A percentile compares a stretch with the other conserved stretches of the same genome.
Conservation (phyloP, 148 eudicot genomes). For the Fagopyrum homotropicum region DNA sequence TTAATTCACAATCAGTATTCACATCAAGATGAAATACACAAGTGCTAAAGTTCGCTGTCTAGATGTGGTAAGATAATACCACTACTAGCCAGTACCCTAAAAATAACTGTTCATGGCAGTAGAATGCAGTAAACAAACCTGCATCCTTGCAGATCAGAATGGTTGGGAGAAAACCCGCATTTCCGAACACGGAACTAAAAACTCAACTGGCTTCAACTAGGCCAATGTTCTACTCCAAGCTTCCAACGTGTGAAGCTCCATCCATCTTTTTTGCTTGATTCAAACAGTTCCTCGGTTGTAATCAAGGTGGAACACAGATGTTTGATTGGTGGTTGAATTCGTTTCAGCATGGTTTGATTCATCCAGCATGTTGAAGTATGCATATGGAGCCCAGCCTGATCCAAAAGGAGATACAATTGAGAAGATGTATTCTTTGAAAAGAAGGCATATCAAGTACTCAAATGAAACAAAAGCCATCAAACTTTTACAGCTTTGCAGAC, state of each 20-base stretch:
- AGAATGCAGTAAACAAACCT: neutral
- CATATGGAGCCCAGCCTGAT: constrained; percentile 14
- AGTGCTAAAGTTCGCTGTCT: neutral
- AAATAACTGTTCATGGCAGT: neutral
- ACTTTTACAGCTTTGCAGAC: neutral
- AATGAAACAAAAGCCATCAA: neutral
- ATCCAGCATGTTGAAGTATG: constrained; percentile 8
- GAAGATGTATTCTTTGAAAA: neutral
- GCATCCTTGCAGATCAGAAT: neutral
- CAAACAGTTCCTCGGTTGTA: neutral
- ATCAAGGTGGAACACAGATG: neutral
- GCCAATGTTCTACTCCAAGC: constrained; percentile 6
- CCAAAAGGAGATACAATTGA: neutral
- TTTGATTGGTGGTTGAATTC: constrained; percentile 9
- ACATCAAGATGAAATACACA: neutral
- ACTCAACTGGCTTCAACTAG: neutral
- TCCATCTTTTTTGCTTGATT: neutral
- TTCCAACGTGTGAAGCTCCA: neutral
- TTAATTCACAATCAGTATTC: neutral
- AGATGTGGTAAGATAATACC: neutral
- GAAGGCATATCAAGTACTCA: neutral
- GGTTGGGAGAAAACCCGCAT: neutral
- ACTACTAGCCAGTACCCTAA: neutral
- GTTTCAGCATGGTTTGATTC: neutral
- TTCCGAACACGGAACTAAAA: neutral